Base-by-base conservation (phyloP, 2,329 filamentous ascomycete species). In the Neocatenulostroma microsporum region DNA sequence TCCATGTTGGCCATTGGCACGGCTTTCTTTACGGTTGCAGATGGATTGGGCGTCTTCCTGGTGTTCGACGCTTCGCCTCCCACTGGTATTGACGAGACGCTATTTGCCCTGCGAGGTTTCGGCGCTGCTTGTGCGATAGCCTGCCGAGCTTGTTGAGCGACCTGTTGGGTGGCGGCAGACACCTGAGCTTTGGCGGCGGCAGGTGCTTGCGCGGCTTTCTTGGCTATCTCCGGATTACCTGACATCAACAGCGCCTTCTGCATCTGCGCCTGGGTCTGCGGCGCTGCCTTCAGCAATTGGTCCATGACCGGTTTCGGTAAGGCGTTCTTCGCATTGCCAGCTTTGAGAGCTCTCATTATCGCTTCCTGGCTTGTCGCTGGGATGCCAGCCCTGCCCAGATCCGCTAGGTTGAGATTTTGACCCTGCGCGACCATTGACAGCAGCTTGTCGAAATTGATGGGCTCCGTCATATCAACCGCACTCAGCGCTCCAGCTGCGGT, bases 401-500 rank as follows among this genome's bases (percentile, higher is more conserved):
- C 42, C 18, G 54, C 33, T 19, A 56, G 33, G n/a, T 54, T 50
- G 36, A 50, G 40, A 21, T 58, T 49, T 34, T 60, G 56, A 29
- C 56, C 53, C 35, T 53, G 48, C 12, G 52, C 54, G 2, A 60
- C 54, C 30, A 60, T 58, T 3, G 42, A 44, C 40, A 61, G 43
- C 21, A 61, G 34, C 9, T 49, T 48, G 20, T 60, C 57, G 18
- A 61, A 55, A 30, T 59, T 57, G n/a, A 59, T 35, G 10, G 57
- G 55, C 18, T 56, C 51, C 3, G 54, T 55, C 55, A 48, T 55
- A 54, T 70, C 67, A 3, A 68, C 59, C 10, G 63, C 59, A 2
- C 62, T 66, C 14, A 70, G 47, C 2, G 67, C 67, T 45, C 66
- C 68, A 47, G 68, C 62, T 13, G 69, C 62, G n/a, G 66, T 66